Evolutionary conservation across 257 asterid genomes (phyloP), one percentile per base, ranked within the genome.

Genomic region (Knoxia roxburghii): DNA sequence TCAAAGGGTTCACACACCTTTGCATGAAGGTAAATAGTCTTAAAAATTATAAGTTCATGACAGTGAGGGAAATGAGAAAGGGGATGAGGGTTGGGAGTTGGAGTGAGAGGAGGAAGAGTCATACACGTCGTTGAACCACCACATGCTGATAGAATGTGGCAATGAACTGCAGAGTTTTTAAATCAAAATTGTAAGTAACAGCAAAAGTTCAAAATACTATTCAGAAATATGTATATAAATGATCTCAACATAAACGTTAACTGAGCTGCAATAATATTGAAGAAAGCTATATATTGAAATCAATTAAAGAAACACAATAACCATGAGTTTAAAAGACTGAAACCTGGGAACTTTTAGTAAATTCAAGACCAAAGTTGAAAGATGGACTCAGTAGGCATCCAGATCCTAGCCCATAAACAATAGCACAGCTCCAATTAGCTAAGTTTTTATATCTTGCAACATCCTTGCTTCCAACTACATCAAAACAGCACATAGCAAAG

Each of bases 131-230:
- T 75, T 91, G 98, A 75, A 91, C 98, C 73, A 88, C 96, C 84
- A 87, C 93, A 48, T 91, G 98, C 71, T 91, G 98, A 80, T 88
- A 91, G 87, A 91, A 88, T 66, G 98, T 86, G 76, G 98, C 95
- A 81, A 85, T 86, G 74, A 91, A 91, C 98, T 91, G 96, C 91
- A 49, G 57, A 56, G 43, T 43, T 50, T 58, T 68, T 67, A 57
- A 56, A 50, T 53, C 58, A 65, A 68, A 63, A n/a, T 51, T 41
- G 58, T 14, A 29, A 54, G 50, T 63, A 23, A n/a, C 58, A 40
- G 37, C n/a, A 45, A 41, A 75, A 41, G 62, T 50, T 68, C 30
- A 74, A 20, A 63, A 30, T 48, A 73, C 32, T 59, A n/a, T n/a
- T 41, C 53, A 35, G 26, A 63, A 51, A 23, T 6, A n/a, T 37